Evolutionary conservation across 441 rosid genomes (phyloP).

Genomic region (Gossypium davidsonii): DNA sequence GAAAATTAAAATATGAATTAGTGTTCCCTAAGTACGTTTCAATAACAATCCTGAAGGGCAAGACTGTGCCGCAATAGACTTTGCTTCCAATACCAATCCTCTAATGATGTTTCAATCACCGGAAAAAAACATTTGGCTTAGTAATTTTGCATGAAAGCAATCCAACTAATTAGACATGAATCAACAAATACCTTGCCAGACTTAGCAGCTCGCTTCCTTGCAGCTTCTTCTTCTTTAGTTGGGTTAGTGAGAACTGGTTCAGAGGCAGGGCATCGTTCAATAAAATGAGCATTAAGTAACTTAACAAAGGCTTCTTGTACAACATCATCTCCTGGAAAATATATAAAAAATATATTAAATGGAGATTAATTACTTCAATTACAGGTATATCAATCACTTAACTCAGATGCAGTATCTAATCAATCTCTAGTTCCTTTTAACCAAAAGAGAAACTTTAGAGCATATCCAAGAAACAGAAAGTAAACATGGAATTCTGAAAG

Average conservation of each 20-base stretch:
- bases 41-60: background rate
- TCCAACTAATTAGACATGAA: constrained; percentile 11
- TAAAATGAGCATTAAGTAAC: constrained; percentile 53
- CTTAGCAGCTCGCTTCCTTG: constrained; percentile 54
- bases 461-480: background rate
- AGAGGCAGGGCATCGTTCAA: constrained; percentile 73
- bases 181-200: constrained; percentile 57
- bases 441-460: background rate
- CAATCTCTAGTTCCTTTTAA: background rate
- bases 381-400: background rate
- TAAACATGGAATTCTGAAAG: background rate
- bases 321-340: constrained; percentile 30
- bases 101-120: constrained; percentile 1
- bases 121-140: background rate
- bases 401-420: background rate
- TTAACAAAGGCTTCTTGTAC: constrained; percentile 44
- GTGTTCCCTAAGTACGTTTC: background rate
- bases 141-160: background rate
- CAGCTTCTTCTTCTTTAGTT: constrained; percentile 41
- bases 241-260: constrained; percentile 58
- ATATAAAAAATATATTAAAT: background rate
- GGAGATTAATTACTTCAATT: background rate
- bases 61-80: background rate
- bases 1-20: background rate
- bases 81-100: constrained; percentile 2